These are phyloP conservation scores for Phytopythium sindhum DNA, from an alignment of 352 stramenopile genomes.

Conservation along the genomic window DNA sequence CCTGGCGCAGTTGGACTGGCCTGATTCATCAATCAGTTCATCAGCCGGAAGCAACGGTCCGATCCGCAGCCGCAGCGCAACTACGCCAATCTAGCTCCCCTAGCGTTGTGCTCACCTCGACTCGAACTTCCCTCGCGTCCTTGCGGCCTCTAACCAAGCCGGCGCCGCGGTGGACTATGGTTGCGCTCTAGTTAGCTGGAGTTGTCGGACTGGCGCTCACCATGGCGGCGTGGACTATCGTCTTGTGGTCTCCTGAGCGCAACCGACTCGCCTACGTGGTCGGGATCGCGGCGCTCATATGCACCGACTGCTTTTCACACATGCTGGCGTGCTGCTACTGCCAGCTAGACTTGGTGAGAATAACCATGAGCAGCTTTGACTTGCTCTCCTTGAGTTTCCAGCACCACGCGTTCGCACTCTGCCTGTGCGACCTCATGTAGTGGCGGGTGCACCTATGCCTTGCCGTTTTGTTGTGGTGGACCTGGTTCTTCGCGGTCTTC, in stretches of 20 bases:
- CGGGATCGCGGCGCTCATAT: neutral
- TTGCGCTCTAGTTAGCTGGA: too few relatives aligned
- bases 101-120: neutral
- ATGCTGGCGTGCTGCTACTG: neutral
- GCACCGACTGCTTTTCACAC: neutral
- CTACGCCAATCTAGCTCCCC: neutral
- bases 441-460: constrained; percentile 28
- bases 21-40: neutral
- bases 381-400: neutral
- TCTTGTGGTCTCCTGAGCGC: neutral
- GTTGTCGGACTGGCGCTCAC: neutral
- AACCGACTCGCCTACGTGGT: neutral
- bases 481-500: neutral
- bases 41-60: neutral
- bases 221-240: too few relatives aligned
- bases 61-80: neutral
- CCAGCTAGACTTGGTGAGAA: neutral
- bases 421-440: constrained; percentile 23
- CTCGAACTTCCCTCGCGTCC: neutral
- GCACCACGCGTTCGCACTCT: constrained; percentile 3
- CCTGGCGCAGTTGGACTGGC: too few relatives aligned
- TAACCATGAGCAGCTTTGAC: neutral
- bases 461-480: neutral
- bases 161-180: too few relatives aligned
- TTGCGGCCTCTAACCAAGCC: neutral